Percentiles rank a stretch among this genome's conserved stretches.
Evolutionary conservation across 1,284 basidiomycete species (phyloP).

Genomic region (Sphaerobolus stellatus): DNA sequence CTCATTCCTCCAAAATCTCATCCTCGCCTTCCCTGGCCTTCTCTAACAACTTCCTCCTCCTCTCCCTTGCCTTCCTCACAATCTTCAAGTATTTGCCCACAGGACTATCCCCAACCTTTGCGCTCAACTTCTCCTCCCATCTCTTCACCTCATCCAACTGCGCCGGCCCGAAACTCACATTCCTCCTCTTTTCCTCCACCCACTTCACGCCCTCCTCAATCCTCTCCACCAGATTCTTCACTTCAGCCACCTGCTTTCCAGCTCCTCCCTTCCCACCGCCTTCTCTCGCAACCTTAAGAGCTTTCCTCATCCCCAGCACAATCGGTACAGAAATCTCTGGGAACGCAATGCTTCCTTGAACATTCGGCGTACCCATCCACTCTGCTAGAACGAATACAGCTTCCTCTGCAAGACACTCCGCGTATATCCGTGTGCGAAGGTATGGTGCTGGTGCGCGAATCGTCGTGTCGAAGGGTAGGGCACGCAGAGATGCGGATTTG

Average conservation of each 20-base stretch:
- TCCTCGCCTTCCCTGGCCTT: slow-evolving; percentile 72
- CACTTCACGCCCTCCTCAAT: slow-evolving; percentile 81
- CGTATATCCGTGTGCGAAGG: slow-evolving; percentile 84
- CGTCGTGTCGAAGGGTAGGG: slow-evolving; percentile 85
- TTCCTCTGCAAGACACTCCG: slow-evolving; percentile 85
- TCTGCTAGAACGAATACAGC: slow-evolving; percentile 76
- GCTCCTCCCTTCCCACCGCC: no score
- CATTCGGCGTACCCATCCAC: slow-evolving; percentile 63
- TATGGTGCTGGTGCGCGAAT: slow-evolving; percentile 91
- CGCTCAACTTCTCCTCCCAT: slow-evolving; percentile 60
- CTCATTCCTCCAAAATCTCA: slow-evolving; percentile 55
- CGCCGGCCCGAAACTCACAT: slow-evolving; percentile 72
- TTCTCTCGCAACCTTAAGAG: slow-evolving; percentile 64
- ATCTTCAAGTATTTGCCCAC: slow-evolving; percentile 79
- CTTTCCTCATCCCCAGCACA: slow-evolving; percentile 65
- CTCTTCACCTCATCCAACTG: slow-evolving; percentile 64
- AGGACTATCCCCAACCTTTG: slow-evolving; percentile 67
- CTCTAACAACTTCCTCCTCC: slow-evolving; percentile 70
- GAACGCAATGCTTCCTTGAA: slow-evolving; percentile 85
- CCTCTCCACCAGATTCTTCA: slow-evolving; percentile 81
- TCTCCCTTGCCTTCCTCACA: slow-evolving; percentile 78
- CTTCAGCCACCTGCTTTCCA: slow-evolving; percentile 54
- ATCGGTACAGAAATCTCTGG: slow-evolving; percentile 92
- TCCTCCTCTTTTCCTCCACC: slow-evolving; percentile 68
- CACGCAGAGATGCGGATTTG: slow-evolving; percentile 86